Base-by-base conservation (phyloP, 78 protist species). In the Dictyostelium capitatum region DNA sequence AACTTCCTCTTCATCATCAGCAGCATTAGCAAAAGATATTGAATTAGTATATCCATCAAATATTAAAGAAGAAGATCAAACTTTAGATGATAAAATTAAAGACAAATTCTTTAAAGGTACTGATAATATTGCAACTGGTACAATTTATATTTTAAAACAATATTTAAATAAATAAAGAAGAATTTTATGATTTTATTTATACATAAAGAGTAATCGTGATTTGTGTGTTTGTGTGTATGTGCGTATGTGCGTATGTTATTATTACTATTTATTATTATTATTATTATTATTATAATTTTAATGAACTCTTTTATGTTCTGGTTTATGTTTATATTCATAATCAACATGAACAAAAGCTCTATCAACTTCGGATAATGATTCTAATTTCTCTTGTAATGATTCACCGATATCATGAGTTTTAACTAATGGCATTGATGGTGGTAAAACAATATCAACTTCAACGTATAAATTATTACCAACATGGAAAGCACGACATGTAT, bases 321-420 rank as follows among this genome's bases (percentile, higher is more conserved):
- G 97, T 30, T 67, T 83, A 83, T 96, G 98, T 62, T 23, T 91
- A 28, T 43, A 70, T 65, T 96, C 97, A 72, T 96, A 97, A 47
- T 97, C 98, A 19, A 96, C 77, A 78, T 97, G 98, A 48, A 97
- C 98, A 79, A 95, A 97, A 2, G 97, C 97, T n/a, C 98, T 85
- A 32, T 95, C 97, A 8, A 97, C 97, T 25, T 95, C 87, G 19
- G 51, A 59, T 41, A 92, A 25, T 41, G 67, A 65, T 57, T 96
- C 97, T 7, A 97, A 53, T 43, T 69, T 85, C 46, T 83, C 79
- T 81, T 97, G 98, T 10, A 97, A 92, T 25, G 89, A 69, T 82
- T 96, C 97, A 43, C 97, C 98, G 69, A 97, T 96, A 54, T 97
- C 98, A 62, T 97, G 98, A 12, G 97, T 73, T 64, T 91, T 47